A percentile compares a stretch with the other conserved stretches of the same genome.
Conservation (phyloP, 2,329 filamentous ascomycete species). For the Aspergillus sp. region DNA sequence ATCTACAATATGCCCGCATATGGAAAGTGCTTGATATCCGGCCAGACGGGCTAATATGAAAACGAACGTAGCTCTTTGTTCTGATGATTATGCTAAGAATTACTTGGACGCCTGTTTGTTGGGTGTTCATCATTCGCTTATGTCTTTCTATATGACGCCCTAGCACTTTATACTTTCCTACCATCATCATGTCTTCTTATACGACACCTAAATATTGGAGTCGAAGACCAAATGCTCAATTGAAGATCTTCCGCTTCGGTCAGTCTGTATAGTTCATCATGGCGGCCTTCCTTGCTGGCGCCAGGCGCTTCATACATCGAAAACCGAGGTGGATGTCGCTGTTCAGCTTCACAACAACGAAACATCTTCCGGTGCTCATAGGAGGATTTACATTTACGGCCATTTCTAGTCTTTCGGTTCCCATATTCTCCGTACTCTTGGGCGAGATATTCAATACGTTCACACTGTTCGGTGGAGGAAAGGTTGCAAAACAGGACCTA, state of each 20-base stretch:
- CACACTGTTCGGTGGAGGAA: conserved; percentile 63
- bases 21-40: neutral
- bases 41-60: neutral
- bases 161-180: neutral
- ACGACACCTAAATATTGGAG: conserved; percentile 2
- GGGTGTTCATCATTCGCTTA: neutral
- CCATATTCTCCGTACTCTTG: conserved; percentile 68
- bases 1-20: conserved; percentile 28
- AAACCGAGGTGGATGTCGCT: conserved; percentile 55
- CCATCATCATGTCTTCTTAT: neutral
- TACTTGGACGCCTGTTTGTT: neutral
- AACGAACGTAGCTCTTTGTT: neutral
- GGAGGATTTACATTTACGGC: conserved; percentile 60
- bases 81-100: neutral
- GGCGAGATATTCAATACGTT: conserved; percentile 75
- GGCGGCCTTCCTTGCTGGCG: neutral
- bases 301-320: conserved; percentile 1
- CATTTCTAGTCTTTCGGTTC: conserved; percentile 63
- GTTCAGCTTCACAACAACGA: conserved; percentile 70
- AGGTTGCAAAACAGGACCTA: conserved; percentile 53
- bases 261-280: neutral
- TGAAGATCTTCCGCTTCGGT: conserved; percentile 1
- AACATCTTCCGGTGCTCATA: conserved; percentile 58
- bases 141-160: neutral
- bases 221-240: conserved; percentile 14